These are phyloP conservation scores for Cinchona pubescens DNA, from an alignment of 257 asterid genomes.

Conservation along the genomic window DNA sequence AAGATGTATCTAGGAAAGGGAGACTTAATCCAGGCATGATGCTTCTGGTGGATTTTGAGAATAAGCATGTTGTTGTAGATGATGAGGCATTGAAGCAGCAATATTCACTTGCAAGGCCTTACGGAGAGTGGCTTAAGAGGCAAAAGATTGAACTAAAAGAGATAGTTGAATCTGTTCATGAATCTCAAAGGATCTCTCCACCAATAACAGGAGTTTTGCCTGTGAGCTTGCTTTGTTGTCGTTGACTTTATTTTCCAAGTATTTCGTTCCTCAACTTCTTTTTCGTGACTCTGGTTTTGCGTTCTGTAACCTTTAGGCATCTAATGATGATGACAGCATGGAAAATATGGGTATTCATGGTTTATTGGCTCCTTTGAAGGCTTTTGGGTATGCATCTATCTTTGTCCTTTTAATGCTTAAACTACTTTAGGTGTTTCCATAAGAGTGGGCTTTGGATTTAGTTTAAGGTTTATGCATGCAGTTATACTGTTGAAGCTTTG, in stretches of 20 bases:
- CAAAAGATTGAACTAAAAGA: slow-evolving; percentile 84
- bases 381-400: slow-evolving; percentile 74
- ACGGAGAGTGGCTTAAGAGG: slow-evolving; percentile 84
- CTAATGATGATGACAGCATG: slow-evolving; percentile 72
- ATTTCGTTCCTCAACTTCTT: slow-evolving; percentile 13
- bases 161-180: slow-evolving; percentile 73
- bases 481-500: slow-evolving; percentile 85
- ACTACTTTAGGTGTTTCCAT: not conserved
- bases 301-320: slow-evolving; percentile 44
- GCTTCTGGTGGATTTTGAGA: slow-evolving; percentile 99
- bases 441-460: slow-evolving; percentile 10
- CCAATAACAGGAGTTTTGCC: slow-evolving; percentile 69
- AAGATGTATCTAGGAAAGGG: slow-evolving; percentile 91
- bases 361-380: slow-evolving; percentile 83
- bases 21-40: slow-evolving; percentile 99
- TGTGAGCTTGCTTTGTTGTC: slow-evolving; percentile 46
- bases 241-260: not conserved
- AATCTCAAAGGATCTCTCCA: slow-evolving; percentile 68
- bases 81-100: slow-evolving; percentile 97
- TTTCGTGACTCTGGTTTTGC: slow-evolving; percentile 15
- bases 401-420: slow-evolving; percentile 11
- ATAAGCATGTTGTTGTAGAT: slow-evolving; percentile 90
- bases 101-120: slow-evolving; percentile 89
- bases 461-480: slow-evolving; percentile 33
- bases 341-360: slow-evolving; percentile 88